These are phyloP conservation scores for Aspergillus floridensis DNA, from an alignment of 2,329 filamentous ascomycete genomes.

Conservation along the genomic window DNA sequence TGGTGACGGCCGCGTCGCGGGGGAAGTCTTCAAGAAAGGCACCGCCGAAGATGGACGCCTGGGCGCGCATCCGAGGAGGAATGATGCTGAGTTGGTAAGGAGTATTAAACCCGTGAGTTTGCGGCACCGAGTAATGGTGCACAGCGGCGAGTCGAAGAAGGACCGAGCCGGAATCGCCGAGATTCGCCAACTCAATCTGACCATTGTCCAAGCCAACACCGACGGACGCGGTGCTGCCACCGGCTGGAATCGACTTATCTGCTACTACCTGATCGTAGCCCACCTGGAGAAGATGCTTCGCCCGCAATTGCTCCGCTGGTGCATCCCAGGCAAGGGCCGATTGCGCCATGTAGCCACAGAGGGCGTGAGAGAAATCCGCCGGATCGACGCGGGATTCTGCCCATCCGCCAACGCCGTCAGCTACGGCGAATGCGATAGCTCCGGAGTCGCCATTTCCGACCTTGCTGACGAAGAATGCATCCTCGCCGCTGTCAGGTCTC, in stretches of 20 bases:
- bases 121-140: conserved; percentile 75
- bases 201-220: conserved; percentile 72
- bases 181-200: conserved; percentile 80
- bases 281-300: conserved; percentile 71
- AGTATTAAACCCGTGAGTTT: conserved; percentile 97
- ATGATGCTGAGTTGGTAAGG: conserved; percentile 91
- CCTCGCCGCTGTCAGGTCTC: conserved; percentile 80
- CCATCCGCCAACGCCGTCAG: conserved; percentile 96
- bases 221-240: conserved; percentile 91
- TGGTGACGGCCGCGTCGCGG: conserved; percentile 75
- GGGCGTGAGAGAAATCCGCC: conserved; percentile 87
- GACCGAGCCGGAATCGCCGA: conserved; percentile 92
- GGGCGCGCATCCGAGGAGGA: conserved; percentile 72
- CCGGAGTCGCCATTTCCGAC: conserved; percentile 60
- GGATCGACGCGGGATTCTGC: conserved; percentile 88
- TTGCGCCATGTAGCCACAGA: conserved; percentile 90
- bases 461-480: conserved; percentile 88
- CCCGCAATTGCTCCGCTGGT: conserved; percentile 45
- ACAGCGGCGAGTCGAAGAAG: conserved; percentile 83
- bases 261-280: conserved; percentile 80
- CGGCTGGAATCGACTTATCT: conserved; percentile 71
- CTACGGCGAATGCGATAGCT: conserved; percentile 76
- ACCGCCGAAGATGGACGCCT: conserved; percentile 81
- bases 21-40: conserved; percentile 78
- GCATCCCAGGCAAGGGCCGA: conserved; percentile 61